These are phyloP conservation scores for Rhodofomes roseus DNA, from an alignment of 1,284 basidiomycete genomes.

Conservation along the genomic window DNA sequence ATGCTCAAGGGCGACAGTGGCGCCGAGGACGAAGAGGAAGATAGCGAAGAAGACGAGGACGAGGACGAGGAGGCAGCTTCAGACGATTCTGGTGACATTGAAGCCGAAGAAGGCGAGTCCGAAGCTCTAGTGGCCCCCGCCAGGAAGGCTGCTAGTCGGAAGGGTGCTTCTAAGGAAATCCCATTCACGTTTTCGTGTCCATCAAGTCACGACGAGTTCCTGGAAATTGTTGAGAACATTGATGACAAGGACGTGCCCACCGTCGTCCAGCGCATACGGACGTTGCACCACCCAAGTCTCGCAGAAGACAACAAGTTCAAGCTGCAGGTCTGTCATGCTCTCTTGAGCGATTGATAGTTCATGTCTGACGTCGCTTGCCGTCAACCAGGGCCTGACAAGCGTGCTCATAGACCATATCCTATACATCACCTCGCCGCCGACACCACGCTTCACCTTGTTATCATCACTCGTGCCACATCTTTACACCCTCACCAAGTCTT, in stretches of 20 bases:
- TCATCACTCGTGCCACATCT: conserved; percentile 81
- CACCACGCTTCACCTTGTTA: conserved; percentile 58
- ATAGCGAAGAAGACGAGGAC: conserved; percentile 29
- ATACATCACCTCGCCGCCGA: conserved; percentile 65
- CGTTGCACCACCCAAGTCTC: conserved; percentile 89
- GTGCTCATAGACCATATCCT: conserved; percentile 93
- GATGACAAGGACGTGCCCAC: conserved; percentile 72
- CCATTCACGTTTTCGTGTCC: conserved; percentile 95
- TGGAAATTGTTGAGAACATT: conserved; percentile 74
- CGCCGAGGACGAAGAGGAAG: conserved; percentile 32
- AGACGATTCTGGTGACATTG: conserved; percentile 25
- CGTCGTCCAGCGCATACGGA: conserved; percentile 89
- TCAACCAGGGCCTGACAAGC: conserved; percentile 59
- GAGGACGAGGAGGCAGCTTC: conserved; percentile 27
- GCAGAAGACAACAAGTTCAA: conserved; percentile 90
- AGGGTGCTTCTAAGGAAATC: conserved; percentile 48
- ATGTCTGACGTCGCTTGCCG: not conserved
- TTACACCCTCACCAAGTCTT: conserved; percentile 69
- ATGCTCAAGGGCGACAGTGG: conserved; percentile 46
- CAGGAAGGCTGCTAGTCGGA: conserved; percentile 15
- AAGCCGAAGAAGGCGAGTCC: conserved; percentile 40
- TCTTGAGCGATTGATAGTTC: not conserved
- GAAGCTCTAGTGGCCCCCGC: conserved; percentile 28
- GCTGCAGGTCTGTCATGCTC: conserved; percentile 61
- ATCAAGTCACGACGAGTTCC: conserved; percentile 80